Percentiles rank a stretch among this genome's conserved stretches.
These are phyloP conservation scores for Aegilops speltoides DNA, from an alignment of 176 grass and related monocot genomes.

Conservation along the genomic window DNA sequence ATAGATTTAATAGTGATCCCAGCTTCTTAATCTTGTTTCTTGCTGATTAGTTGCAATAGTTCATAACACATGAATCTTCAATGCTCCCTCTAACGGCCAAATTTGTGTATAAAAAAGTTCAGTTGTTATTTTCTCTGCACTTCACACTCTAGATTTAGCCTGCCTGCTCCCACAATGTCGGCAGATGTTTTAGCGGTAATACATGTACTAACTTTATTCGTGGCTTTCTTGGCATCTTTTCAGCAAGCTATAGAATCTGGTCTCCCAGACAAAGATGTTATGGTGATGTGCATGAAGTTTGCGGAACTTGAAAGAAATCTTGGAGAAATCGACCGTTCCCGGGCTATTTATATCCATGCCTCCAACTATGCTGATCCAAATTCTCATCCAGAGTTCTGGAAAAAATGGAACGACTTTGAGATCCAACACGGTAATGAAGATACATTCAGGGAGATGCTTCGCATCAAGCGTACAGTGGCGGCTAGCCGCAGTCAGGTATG, in stretches of 20 bases:
- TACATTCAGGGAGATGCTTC: slow-evolving; percentile 97
- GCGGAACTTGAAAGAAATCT: slow-evolving; percentile 87
- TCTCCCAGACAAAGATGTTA: slow-evolving; percentile 70
- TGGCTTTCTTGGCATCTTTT: slow-evolving; percentile 27
- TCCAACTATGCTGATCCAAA: slow-evolving; percentile 88
- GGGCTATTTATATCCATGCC: slow-evolving; percentile 75
- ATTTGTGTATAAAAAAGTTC: neutral
- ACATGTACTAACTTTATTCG: slow-evolving; percentile 18
- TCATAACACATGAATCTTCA: neutral
- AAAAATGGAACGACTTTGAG: slow-evolving; percentile 98
- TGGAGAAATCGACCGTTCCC: slow-evolving; percentile 93
- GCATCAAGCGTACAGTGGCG: slow-evolving; percentile 71
- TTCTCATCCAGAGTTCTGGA: slow-evolving; percentile 85
- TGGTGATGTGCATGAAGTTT: slow-evolving; percentile 78
- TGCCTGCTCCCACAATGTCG: neutral
- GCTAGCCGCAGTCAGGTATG: slow-evolving; percentile 88
- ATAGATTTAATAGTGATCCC: slow-evolving; percentile 3
- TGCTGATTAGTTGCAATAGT: neutral
- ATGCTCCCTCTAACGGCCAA: neutral
- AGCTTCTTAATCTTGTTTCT: neutral
- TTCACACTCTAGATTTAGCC: neutral
- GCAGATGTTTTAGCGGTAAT: neutral
- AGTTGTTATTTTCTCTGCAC: neutral
- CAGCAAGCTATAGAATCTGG: slow-evolving; percentile 78
- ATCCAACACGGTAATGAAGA: slow-evolving; percentile 94